Evolutionary conservation across 2,329 filamentous ascomycete genomes (phyloP).

Genomic region (Hortaea werneckii): DNA sequence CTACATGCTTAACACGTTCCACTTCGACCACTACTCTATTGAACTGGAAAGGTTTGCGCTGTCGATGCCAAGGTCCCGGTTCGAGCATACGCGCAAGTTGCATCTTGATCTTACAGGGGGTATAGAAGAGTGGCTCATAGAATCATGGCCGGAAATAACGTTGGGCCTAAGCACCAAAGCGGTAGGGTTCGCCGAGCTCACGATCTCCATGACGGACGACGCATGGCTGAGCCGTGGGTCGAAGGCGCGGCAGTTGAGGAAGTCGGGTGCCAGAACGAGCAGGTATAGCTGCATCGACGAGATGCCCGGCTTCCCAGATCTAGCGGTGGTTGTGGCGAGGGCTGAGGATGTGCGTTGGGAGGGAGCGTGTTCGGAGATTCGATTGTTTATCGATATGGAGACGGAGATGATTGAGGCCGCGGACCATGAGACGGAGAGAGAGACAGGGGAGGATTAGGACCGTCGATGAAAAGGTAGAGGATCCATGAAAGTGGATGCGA

Average conservation of each 20-base stretch:
- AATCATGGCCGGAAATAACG: not conserved
- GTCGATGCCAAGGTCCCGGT: not conserved
- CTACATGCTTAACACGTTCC: slow-evolving; percentile 9
- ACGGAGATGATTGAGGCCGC: no score
- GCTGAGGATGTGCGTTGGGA: not conserved
- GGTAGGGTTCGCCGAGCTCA: not conserved
- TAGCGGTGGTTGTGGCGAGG: not conserved
- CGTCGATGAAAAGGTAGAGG: no score
- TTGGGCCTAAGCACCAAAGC: not conserved
- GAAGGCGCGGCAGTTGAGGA: not conserved
- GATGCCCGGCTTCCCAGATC: not conserved
- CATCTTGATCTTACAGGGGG: not conserved
- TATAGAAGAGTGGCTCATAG: not conserved
- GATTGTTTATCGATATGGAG: no score
- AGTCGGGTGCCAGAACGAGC: not conserved
- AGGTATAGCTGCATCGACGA: not conserved
- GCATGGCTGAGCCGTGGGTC: not conserved
- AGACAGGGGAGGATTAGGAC: no score
- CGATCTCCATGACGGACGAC: not conserved
- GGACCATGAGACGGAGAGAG: no score
- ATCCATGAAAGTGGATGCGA: no score
- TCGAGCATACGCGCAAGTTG: not conserved
- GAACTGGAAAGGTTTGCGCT: not conserved
- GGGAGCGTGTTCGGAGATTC: not conserved
- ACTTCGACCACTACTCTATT: not conserved